Conservation (phyloP, 441 rosid genomes). For the Iberis amara region DNA sequence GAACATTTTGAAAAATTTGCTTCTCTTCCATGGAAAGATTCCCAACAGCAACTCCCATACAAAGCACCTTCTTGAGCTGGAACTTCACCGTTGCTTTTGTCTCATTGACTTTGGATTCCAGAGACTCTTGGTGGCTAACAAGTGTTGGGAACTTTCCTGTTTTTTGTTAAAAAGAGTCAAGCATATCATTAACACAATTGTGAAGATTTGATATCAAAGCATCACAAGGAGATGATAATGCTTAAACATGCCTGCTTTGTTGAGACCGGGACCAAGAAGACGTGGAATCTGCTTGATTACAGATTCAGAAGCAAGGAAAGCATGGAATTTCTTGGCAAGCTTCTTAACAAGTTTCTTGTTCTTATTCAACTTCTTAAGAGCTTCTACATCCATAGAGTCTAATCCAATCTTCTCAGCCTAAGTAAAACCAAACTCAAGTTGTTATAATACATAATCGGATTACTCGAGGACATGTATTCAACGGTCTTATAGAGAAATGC, state of each 20-base stretch:
- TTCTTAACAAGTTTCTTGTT: conserved; percentile 96
- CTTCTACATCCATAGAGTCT: conserved; percentile 89
- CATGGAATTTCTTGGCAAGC: conserved; percentile 91
- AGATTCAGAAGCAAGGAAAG: conserved; percentile 91
- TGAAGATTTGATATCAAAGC: not conserved
- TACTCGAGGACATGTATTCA: no score
- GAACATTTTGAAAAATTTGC: conserved; percentile 92
- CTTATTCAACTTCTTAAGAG: conserved; percentile 85
- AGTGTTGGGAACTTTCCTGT: conserved; percentile 97
- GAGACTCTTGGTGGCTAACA: conserved; percentile 87
- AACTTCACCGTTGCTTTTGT: conserved; percentile 86
- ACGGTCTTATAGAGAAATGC: no score
- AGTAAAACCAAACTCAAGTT: not conserved
- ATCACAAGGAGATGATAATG: not conserved
- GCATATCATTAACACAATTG: not conserved
- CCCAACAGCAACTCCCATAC: conserved; percentile 98
- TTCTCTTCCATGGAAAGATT: conserved; percentile 85
- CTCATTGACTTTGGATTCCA: conserved; percentile 91
- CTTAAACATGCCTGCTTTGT: conserved; percentile 93
- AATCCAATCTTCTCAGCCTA: conserved; percentile 77
- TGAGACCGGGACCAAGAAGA: conserved; percentile 95
- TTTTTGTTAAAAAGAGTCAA: conserved; percentile 1
- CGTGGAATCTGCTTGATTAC: conserved; percentile 99
- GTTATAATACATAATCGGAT: no score
- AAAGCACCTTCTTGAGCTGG: conserved; percentile 88